Base-by-base conservation (phyloP, 169 alveolate species). In the Amoebophrya sp. region DNA sequence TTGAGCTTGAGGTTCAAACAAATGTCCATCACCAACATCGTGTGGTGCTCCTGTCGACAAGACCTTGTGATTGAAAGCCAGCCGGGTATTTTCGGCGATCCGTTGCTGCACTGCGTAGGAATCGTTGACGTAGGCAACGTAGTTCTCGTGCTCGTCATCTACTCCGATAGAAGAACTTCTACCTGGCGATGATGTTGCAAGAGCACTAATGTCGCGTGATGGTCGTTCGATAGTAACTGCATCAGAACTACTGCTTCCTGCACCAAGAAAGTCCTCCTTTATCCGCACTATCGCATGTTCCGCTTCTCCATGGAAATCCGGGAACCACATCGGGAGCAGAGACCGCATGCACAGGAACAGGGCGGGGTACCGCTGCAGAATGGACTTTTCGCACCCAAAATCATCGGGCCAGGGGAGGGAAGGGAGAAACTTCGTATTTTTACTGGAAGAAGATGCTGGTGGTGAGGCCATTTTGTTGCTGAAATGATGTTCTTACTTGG, bases 271-370 rank as follows among this genome's bases (percentile, higher is more conserved):
- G 83, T 66, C 83, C 1, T 7, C 35, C 83, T 18, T n/a, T 1
- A 66, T 18, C 35, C 10, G 35, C 35, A 0, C 10, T 25, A 66
- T 25, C 7, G 83, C 83, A 0, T 25, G 35, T 25, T 66, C 83
- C 35, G 32, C 18, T 25, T 66, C 83, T 2, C 35, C 39, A 25
- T 66, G 18, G 35, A 66, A 66, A 25, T 66, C 83, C 83, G 83
- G 83, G 18, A 66, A 66, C 83, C 83, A 66, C 83, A 66, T 66
- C 83, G 83, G 35, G 10, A 66, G 83, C 35, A 66, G 32, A n/a
- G 38, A 25, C 35, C 83, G 83, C 83, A 66, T 0, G 18, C 83
- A 66, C 39, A 66, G 38, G 32, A 66, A 66, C 2, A 66, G 83
- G 32, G 83, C 83, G 32, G 83, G 83, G 35, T 66, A 66, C 39